Evolutionary conservation across 257 asterid genomes (phyloP).

Genomic region (Eucommia ulmoides): DNA sequence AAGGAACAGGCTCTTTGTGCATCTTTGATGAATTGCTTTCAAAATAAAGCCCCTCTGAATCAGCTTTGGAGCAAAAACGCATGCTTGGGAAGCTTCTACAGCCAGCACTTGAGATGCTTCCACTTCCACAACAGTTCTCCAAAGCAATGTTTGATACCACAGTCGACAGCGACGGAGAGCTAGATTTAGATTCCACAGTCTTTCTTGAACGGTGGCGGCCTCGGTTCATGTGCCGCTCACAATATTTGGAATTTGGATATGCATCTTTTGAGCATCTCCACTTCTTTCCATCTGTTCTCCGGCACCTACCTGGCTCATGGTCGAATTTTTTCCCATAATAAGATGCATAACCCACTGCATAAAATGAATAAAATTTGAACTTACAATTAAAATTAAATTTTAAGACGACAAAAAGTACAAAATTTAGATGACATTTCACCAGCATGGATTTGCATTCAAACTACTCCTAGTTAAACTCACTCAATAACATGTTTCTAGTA

Average conservation of each 20-base stretch:
- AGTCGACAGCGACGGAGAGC: constrained; percentile 66
- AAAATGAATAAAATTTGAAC: constrained; percentile 4
- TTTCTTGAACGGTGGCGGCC: constrained; percentile 99
- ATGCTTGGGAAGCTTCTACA: constrained; percentile 46
- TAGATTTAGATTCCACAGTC: constrained; percentile 98
- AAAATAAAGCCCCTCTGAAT: constrained; percentile 48
- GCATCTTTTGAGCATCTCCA: constrained; percentile 99
- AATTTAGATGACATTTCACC: too few species aligned
- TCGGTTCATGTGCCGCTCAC: constrained; percentile 99
- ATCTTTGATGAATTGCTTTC: constrained; percentile 51
- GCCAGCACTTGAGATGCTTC: constrained; percentile 41
- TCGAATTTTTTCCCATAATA: constrained; percentile 88
- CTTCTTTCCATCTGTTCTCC: too few species aligned
- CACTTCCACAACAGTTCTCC: constrained; percentile 38
- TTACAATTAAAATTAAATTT: too few species aligned
- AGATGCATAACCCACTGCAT: constrained; percentile 83
- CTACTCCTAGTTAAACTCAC: too few species aligned
- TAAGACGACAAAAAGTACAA: too few species aligned
- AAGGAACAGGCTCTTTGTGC: constrained; percentile 66
- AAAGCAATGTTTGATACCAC: constrained; percentile 43
- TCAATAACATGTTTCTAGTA: too few species aligned
- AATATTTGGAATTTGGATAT: constrained; percentile 92
- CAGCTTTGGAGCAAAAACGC: constrained; percentile 48
- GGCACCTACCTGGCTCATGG: constrained; percentile 97
- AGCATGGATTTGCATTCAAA: too few species aligned